A percentile compares a stretch with the other conserved stretches of the same genome.
These are phyloP conservation scores for Neurospora sp. DNA, from an alignment of 495 filamentous ascomycete species.

Conservation along the genomic window DNA sequence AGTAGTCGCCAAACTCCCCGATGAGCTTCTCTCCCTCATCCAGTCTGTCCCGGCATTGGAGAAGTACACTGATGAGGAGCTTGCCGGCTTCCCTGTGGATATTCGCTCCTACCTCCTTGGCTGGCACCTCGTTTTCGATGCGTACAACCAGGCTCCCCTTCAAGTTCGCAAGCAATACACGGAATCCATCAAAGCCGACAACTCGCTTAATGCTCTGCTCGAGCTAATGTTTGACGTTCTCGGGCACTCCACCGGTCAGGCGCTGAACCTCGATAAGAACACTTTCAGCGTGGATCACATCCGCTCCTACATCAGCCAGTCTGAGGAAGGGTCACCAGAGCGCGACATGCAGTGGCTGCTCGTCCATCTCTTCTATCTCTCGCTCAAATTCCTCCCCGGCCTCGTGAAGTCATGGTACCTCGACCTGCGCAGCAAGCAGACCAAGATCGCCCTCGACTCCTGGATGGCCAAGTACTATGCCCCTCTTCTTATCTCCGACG, in stretches of 20 bases:
- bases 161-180: constrained; percentile 73
- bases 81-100: constrained; percentile 41
- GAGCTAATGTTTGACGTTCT: constrained; percentile 76
- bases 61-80: constrained; percentile 31
- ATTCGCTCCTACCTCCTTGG: constrained; percentile 74
- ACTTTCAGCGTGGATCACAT: constrained; percentile 50
- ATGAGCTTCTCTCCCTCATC: constrained; percentile 61
- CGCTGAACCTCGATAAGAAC: constrained; percentile 44
- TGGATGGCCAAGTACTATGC: constrained; percentile 86
- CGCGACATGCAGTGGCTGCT: constrained; percentile 72
- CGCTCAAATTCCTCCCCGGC: constrained; percentile 62
- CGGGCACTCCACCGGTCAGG: constrained; percentile 55
- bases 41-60: constrained; percentile 39
- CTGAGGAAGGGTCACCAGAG: constrained; percentile 47
- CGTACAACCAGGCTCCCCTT: constrained; percentile 68
- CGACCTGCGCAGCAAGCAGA: constrained; percentile 61
- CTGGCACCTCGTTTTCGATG: constrained; percentile 86
- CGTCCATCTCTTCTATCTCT: constrained; percentile 76
- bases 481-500: constrained; percentile 62
- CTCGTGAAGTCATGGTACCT: constrained; percentile 83
- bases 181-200: constrained; percentile 61
- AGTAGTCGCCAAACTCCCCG: constrained; percentile 49
- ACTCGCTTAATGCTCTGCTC: constrained; percentile 58
- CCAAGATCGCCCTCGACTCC: constrained; percentile 57
- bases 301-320: constrained; percentile 48